Base-by-base conservation (phyloP, 768 basidiomycete species). In the Rhodotorula taiwanensis region DNA sequence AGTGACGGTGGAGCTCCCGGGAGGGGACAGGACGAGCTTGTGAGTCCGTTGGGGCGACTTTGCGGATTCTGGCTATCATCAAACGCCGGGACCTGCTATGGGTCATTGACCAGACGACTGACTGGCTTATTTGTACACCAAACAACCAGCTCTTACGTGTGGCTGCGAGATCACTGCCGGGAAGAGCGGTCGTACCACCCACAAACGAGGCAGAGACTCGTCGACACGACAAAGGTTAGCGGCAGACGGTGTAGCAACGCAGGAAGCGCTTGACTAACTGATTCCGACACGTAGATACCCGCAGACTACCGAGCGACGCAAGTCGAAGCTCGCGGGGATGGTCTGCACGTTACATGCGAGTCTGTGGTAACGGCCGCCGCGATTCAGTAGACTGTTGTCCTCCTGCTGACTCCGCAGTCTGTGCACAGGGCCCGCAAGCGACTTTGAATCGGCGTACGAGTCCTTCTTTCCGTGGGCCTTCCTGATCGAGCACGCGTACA, bases 141-240 rank as follows among this genome's bases (percentile, higher is more conserved):
- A n/a, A n/a, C n/a, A n/a, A n/a, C n/a, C n/a, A 97, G 93, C 73
- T 89, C 94, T 74, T 84, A 91, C 71, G 82, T 90, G 44, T 95
- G 90, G 87, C 78, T 97, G 28, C 80, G 89, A 48, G 94, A 97
- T 72, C 93, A 97, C 69, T 98, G 94, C 74, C 81, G 91, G 39
- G 95, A 91, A 74, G 78, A 86, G 9, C 78, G 83, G 53, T 94
- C 91, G 75, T 93, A 88, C 72, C 93, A 97, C 75, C 78, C 85
- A 0, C 74, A 84, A 63, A 97, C 93, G 23, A 93, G 89, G 72
- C 94, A 97, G 75, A 81, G 93, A n/a, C 76, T 97, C 15, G 78
- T 90, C 55, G 85, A 88, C 72, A 90, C 92, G 2, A 89, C 86
- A 68, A 84, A 88, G 67, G 93, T 87, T 20, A 1, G 31, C 47